Base-by-base conservation (phyloP, 1,284 basidiomycete genomes). In the Apiotrichum sp. region DNA sequence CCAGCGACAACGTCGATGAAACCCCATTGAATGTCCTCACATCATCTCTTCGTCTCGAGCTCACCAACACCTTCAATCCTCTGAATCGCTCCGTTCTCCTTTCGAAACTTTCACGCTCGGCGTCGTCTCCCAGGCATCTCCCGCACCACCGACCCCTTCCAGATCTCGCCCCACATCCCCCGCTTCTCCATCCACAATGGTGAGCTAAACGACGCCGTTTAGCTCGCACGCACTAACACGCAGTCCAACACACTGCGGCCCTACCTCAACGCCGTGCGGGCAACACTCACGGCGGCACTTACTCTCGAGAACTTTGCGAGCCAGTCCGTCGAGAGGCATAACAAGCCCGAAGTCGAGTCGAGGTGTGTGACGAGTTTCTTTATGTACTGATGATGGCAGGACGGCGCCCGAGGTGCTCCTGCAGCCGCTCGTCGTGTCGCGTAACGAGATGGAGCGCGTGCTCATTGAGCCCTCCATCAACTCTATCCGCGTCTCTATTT, bases 301-400 rank as follows among this genome's bases (percentile, higher is more conserved):
- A 97, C 93, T 0, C 81, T 99, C 53, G 89, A 97, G 79, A 93
- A 97, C 82, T 99, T 99, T 80, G 85, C 90, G 42, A 97, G 93
- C 6, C 95, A 98, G 83, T 87, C 95, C 58, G 92, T 96, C 45
- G 93, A 98, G 75, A 81, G 93, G 52, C 93, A 98, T 79, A 97
- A 98, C 78, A 92, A 93, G 69, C 91, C 93, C 56, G 93, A 97
- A 75, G 85, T 96, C 16, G 93, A 97, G 77, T 85, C 84, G 39
- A 80, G 80, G 92, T 92, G 72, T 64, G 83, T 71, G 13, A n/a
- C 36, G 9, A 9, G 3, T n/a, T 10, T 13, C 11, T 22, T 9
- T 5, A 4, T 32, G 11, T n/a, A 36, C 14, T 22, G 34, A 6
- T 13, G 35, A 43, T 46, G 32, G 49, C 56, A 93, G 91, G 50